A percentile compares a stretch with the other conserved stretches of the same genome.
phyloP scores from a whole-genome alignment of 768 basidiomycete genomes.

The Symmetrospora coprosmae region DNA sequence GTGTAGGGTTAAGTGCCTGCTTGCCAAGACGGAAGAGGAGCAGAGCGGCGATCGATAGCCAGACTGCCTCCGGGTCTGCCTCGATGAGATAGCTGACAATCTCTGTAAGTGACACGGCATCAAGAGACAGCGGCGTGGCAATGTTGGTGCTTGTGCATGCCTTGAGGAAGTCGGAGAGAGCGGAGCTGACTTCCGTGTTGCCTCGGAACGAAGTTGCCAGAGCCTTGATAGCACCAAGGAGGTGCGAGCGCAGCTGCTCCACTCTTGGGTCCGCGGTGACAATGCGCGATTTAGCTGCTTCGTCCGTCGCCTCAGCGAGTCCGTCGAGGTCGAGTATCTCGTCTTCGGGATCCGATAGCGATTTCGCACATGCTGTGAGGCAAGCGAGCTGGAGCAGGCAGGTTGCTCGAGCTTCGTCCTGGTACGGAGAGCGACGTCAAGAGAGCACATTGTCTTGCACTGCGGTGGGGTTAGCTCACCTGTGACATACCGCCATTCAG shows the following conservation, averaged over 20 bases:
- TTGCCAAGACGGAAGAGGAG: neutral
- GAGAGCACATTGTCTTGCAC: neutral
- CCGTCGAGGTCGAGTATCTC: slow-evolving; percentile 38
- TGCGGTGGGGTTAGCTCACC: neutral
- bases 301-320: slow-evolving; percentile 27
- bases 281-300: neutral
- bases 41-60: slow-evolving; percentile 36
- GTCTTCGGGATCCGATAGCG: slow-evolving; percentile 39
- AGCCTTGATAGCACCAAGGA: slow-evolving; percentile 32
- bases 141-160: slow-evolving; percentile 37
- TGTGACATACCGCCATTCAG: neutral
- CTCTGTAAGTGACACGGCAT: slow-evolving; percentile 35
- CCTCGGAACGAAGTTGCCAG: slow-evolving; percentile 35
- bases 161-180: slow-evolving; percentile 35
- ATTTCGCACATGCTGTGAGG: slow-evolving; percentile 40
- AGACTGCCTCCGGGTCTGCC: slow-evolving; percentile 25
- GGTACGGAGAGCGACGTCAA: slow-evolving; percentile 1
- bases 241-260: slow-evolving; percentile 32
- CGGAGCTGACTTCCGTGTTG: slow-evolving; percentile 38
- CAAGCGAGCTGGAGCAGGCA: slow-evolving; percentile 36
- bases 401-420: slow-evolving; percentile 32
- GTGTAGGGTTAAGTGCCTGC: too few relatives aligned
- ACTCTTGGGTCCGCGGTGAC: slow-evolving; percentile 25
- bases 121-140: slow-evolving; percentile 38
- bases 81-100: neutral